Conservation (phyloP, 495 filamentous ascomycete species). For the Tuber magnatum region DNA sequence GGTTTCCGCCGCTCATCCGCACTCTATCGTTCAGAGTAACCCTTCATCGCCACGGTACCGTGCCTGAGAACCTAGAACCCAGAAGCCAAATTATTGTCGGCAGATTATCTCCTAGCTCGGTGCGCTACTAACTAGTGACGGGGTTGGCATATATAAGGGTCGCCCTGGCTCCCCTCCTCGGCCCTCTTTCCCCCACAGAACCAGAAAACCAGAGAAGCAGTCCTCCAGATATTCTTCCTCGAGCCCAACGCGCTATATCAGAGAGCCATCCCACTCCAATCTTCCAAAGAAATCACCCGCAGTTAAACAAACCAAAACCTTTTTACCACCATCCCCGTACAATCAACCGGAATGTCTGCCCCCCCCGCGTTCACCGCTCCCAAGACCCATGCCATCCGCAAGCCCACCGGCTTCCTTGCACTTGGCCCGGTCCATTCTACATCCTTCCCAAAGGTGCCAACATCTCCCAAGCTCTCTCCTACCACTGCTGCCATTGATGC, state of each 20-base stretch:
- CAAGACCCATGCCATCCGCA: constrained; percentile 28
- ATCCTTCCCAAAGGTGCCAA: constrained; percentile 39
- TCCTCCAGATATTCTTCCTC: constrained; percentile 10
- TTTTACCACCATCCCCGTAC: constrained; percentile 7
- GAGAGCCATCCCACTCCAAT: constrained; percentile 5
- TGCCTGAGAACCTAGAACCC: not conserved
- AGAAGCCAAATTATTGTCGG: not conserved
- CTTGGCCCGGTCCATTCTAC: constrained; percentile 38
- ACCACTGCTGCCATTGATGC: constrained; percentile 10
- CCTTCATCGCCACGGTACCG: not conserved
- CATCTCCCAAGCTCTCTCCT: constrained; percentile 27
- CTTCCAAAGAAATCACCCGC: constrained; percentile 14
- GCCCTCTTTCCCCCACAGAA: constrained; percentile 17
- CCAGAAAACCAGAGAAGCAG: constrained; percentile 21
- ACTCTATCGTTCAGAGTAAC: not conserved
- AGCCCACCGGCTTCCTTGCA: constrained; percentile 35
- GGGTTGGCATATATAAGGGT: constrained; percentile 31
- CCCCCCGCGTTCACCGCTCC: constrained; percentile 11
- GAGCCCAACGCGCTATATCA: constrained; percentile 6
- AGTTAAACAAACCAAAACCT: constrained; percentile 10
- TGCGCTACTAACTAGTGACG: constrained; percentile 13
- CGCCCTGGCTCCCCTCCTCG: constrained; percentile 10
- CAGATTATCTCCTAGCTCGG: constrained; percentile 22
- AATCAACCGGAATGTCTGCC: constrained; percentile 27
- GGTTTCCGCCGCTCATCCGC: not conserved